phyloP scores from a whole-genome alignment of 1,139 yeast genomes.

The Arxiozyma bovina region DNA sequence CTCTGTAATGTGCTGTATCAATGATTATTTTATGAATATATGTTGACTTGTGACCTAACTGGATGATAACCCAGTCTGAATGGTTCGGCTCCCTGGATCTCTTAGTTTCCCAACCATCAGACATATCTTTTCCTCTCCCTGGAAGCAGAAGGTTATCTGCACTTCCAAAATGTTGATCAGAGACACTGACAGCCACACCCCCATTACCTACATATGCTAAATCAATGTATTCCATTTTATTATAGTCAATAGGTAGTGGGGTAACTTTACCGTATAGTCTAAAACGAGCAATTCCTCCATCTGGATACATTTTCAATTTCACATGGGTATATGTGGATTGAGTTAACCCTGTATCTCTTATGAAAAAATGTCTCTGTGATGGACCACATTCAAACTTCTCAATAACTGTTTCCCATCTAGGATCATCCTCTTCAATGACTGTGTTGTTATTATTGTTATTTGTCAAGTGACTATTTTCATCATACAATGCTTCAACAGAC shows the following conservation, averaged over 20 bases:
- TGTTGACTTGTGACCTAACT: constrained; percentile 58
- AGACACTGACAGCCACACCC: constrained; percentile 71
- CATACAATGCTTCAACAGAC: constrained; percentile 67
- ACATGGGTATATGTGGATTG: constrained; percentile 62
- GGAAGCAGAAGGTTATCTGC: constrained; percentile 83
- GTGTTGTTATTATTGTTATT: constrained; percentile 11
- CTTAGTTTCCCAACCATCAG: constrained; percentile 98
- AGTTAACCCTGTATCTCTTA: constrained; percentile 47
- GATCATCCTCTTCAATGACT: constrained; percentile 28
- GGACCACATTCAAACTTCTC: constrained; percentile 79
- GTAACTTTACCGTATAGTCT: constrained; percentile 75
- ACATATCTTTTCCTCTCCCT: constrained; percentile 92
- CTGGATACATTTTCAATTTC: constrained; percentile 86
- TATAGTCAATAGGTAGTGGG: constrained; percentile 37
- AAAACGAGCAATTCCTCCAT: constrained; percentile 94
- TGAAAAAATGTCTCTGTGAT: constrained; percentile 72
- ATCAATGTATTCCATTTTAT: constrained; percentile 37
- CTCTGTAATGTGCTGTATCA: constrained; percentile 90
- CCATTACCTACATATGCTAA: constrained; percentile 80
- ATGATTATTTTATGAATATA: constrained; percentile 50
- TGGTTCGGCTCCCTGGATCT: constrained; percentile 79
- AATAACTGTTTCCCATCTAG: constrained; percentile 64
- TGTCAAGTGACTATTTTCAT: neutral
- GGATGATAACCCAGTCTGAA: constrained; percentile 80
- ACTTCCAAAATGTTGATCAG: constrained; percentile 90